Base-by-base conservation (phyloP, 148 eudicot genomes). In the Amaranthus cruentus region DNA sequence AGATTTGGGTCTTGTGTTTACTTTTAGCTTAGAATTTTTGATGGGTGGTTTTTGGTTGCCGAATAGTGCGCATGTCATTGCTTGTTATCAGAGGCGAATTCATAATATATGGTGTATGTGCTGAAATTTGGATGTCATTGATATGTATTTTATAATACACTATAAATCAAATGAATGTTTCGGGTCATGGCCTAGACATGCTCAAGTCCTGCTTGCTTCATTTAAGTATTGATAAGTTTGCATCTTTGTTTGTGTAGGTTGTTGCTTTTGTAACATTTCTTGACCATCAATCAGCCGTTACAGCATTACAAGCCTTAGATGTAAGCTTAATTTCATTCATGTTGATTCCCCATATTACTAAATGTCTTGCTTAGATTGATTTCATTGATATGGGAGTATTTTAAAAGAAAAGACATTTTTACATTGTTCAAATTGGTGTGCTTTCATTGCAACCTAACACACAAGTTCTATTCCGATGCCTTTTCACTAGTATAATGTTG, bases 201-300 rank as follows among this genome's bases (percentile, higher is more conserved):
- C 38, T 28, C 38, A 28, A 2, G 38, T 28, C 38, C 38, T 28
- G 38, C 38, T 5, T 58, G 67, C 12, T 15, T 61, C 15, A 28
- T 55, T 42, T 0, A 2, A 28, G 38, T 28, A 28, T 28, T 12
- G 21, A 63, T 12, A 63, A 59, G 11, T 9, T 48, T 56, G 10
- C 54, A 6, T 44, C 43, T 43, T 79, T 56, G 52, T 49, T 50
- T 72, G 44, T 81, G 81, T 88, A 93, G 98, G 98, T 93, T 75
- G 97, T 93, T 75, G 98, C 97, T 62, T 93, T 93, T 84, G 98
- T 92, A 62, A 93, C 96, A 66, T 93, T 93, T 81, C 79, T 81
- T 65, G 81, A 91, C 84, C 97, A 91, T 85, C 88, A 79, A 77
- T 86, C 97, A 63, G 98, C 98, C 47, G 84, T 91, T 77, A 85